Evolutionary conservation across 1,284 basidiomycete genomes (phyloP).

Genomic region (Schizophyllum commune): DNA sequence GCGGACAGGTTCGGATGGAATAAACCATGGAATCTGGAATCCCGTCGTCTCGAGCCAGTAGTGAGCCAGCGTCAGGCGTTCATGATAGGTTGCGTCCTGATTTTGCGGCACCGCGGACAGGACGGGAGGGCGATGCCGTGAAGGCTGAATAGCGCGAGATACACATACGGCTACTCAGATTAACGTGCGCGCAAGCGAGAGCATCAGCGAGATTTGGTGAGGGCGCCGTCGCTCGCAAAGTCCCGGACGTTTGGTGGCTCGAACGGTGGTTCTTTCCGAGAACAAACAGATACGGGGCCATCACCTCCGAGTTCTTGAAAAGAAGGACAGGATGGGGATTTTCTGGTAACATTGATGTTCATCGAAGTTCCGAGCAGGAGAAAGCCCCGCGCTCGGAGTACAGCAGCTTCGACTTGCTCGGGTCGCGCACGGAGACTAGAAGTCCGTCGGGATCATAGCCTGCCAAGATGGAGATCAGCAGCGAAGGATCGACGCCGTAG

Average conservation of each 20-base stretch:
- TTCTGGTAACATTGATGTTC: neutral
- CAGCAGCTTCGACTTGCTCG: neutral
- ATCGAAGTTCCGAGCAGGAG: neutral
- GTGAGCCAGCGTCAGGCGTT: no score
- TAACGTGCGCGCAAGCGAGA: neutral
- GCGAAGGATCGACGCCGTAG: neutral
- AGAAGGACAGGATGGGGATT: neutral
- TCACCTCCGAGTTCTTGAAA: neutral
- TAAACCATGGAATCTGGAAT: neutral
- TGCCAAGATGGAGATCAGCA: neutral
- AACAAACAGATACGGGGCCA: neutral
- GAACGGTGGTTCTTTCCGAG: neutral
- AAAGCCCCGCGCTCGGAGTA: neutral
- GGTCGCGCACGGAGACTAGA: neutral
- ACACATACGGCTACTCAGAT: neutral
- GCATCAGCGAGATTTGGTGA: no score
- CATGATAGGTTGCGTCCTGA: neutral
- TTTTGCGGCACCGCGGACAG: neutral
- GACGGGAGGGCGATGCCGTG: neutral
- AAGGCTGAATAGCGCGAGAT: neutral
- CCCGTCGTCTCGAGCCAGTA: neutral
- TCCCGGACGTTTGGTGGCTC: no score
- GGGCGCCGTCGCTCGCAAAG: no score
- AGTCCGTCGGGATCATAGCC: neutral
- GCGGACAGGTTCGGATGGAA: neutral